A percentile compares a stretch with the other conserved stretches of the same genome.
These are phyloP conservation scores for Anaeramoeba flamelloides DNA, from an alignment of 78 protist species.

Conservation along the genomic window DNA sequence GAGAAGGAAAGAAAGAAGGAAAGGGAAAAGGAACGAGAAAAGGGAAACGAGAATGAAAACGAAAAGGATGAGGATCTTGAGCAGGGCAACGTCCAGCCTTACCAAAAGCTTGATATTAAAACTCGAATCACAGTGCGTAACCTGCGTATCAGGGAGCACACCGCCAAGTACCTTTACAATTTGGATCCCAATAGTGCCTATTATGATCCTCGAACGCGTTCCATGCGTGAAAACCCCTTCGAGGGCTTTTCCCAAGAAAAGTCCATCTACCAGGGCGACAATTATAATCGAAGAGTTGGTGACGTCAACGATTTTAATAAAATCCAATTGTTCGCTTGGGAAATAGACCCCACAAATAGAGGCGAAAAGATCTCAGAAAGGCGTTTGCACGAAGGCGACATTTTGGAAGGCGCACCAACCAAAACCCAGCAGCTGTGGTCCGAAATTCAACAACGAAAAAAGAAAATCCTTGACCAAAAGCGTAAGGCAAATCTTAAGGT, in stretches of 20 bases:
- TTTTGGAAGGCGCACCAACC: conserved; percentile 71
- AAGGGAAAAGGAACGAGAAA: too few species aligned
- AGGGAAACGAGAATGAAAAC: too few species aligned
- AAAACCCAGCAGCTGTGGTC: conserved; percentile 42
- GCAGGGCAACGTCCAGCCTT: background rate
- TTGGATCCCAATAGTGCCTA: conserved; percentile 73
- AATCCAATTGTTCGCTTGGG: conserved; percentile 54
- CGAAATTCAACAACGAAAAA: conserved; percentile 36
- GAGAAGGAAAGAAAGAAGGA: background rate
- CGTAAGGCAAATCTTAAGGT: conserved; percentile 10
- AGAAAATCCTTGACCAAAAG: conserved; percentile 9
- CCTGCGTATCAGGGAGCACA: conserved; percentile 68
- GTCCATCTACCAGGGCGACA: conserved; percentile 59
- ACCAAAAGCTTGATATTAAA: background rate
- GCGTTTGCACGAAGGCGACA: background rate
- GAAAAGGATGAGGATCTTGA: conserved; percentile 12
- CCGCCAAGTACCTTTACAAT: conserved; percentile 85
- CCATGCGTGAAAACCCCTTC: conserved; percentile 79
- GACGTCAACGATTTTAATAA: conserved; percentile 46
- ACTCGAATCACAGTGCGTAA: conserved; percentile 6
- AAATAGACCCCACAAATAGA: too few species aligned
- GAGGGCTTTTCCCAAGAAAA: background rate
- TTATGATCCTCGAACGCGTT: conserved; percentile 93
- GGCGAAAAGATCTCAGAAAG: conserved; percentile 17
- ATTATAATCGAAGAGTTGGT: conserved; percentile 54